Evolutionary conservation across 140 eudicot genomes (phyloP).

Genomic region (Senecio squalidus): DNA sequence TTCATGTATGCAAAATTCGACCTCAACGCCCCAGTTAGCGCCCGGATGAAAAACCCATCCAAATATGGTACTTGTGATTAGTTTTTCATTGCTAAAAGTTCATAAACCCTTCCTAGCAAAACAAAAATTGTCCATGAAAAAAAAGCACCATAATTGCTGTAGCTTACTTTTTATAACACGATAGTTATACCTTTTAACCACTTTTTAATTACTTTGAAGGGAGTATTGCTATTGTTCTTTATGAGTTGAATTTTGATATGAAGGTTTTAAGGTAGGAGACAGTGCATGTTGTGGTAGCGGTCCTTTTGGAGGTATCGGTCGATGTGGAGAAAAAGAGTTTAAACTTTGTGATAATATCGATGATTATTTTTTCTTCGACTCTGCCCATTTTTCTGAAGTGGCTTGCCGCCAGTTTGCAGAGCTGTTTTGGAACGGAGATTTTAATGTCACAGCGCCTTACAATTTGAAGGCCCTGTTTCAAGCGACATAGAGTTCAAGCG

Average conservation of each 20-base stretch:
- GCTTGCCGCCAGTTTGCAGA: background rate
- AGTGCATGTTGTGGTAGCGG: slow-evolving; percentile 43
- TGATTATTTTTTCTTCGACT: background rate
- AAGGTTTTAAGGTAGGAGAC: slow-evolving; percentile 38
- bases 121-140: too few relatives aligned
- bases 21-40: slow-evolving; percentile 2
- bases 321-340: slow-evolving; percentile 38
- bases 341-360: background rate
- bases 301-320: slow-evolving; percentile 15
- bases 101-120: too few relatives aligned
- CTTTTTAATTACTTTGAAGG: background rate
- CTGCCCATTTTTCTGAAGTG: background rate
- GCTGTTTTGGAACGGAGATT: background rate
- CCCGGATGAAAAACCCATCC: slow-evolving; percentile 28
- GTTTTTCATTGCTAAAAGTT: too few relatives aligned
- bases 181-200: too few relatives aligned
- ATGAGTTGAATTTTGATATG: background rate
- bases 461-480: background rate
- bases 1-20: slow-evolving; percentile 29
- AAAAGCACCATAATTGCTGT: too few relatives aligned
- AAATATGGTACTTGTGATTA: slow-evolving; percentile 39
- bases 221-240: background rate
- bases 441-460: background rate
- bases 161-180: too few relatives aligned
- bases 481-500: background rate